Conservation (phyloP, 768 basidiomycete species). For the Tulasnella sp. region DNA sequence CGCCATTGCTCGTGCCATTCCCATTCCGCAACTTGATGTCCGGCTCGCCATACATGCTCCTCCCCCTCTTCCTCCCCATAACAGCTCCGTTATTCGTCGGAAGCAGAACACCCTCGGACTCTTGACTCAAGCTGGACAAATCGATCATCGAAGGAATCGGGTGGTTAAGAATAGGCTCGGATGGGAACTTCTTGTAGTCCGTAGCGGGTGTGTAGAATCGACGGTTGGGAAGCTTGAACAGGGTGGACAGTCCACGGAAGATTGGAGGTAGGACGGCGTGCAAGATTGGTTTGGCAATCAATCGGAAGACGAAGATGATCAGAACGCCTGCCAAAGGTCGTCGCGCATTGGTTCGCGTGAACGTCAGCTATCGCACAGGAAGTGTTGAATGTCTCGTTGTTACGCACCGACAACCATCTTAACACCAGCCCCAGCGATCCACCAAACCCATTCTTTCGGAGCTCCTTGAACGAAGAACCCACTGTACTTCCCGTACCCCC, state of each 20-base stretch:
- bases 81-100: neutral
- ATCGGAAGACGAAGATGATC: slow-evolving; percentile 83
- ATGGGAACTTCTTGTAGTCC: slow-evolving; percentile 73
- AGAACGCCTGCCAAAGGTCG: slow-evolving; percentile 59
- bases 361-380: neutral
- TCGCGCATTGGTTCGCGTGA: neutral
- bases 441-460: slow-evolving; percentile 40
- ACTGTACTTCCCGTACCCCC: slow-evolving; percentile 33
- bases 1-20: neutral
- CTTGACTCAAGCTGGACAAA: slow-evolving; percentile 51
- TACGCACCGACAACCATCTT: slow-evolving; percentile 53
- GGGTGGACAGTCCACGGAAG: slow-evolving; percentile 73
- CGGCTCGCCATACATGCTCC: neutral
- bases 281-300: slow-evolving; percentile 76
- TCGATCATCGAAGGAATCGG: slow-evolving; percentile 88
- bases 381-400: neutral
- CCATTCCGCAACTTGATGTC: slow-evolving; percentile 4
- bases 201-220: slow-evolving; percentile 91
- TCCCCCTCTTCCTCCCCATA: slow-evolving; percentile 34
- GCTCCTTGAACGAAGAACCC: slow-evolving; percentile 35
- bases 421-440: slow-evolving; percentile 49
- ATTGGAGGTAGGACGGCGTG: slow-evolving; percentile 79
- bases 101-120: slow-evolving; percentile 2
- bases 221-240: slow-evolving; percentile 75
- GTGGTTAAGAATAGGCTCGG: slow-evolving; percentile 56